Conservation (phyloP, 352 stramenopile genomes). For the Pythium scleroteichum region DNA sequence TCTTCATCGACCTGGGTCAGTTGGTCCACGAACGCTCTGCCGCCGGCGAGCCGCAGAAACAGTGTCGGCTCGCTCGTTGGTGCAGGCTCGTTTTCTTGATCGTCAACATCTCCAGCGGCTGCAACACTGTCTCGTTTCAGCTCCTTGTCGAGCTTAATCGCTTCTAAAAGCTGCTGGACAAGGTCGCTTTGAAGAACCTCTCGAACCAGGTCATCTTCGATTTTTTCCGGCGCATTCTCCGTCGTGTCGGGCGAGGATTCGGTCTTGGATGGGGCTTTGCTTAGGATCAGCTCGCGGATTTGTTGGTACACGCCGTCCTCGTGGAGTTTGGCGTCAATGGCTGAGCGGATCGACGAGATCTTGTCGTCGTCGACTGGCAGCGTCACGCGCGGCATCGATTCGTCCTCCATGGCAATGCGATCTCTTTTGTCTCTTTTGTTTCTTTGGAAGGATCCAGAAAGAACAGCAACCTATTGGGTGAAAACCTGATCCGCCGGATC, state of each 20-base stretch:
- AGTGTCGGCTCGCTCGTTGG: slow-evolving; percentile 25
- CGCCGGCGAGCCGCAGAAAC: slow-evolving; percentile 57
- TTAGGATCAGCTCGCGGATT: slow-evolving; percentile 60
- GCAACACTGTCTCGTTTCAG: background rate
- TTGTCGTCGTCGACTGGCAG: slow-evolving; percentile 26
- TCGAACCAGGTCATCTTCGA: slow-evolving; percentile 43
- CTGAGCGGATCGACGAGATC: slow-evolving; percentile 52
- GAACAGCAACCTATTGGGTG: background rate
- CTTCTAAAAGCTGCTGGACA: slow-evolving; percentile 63
- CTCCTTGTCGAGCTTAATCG: slow-evolving; percentile 40
- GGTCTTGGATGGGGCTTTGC: slow-evolving; percentile 32
- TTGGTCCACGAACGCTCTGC: slow-evolving; percentile 78
- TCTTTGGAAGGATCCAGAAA: background rate
- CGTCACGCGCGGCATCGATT: background rate
- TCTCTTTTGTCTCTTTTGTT: background rate
- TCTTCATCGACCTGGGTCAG: slow-evolving; percentile 34
- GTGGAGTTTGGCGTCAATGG: slow-evolving; percentile 72
- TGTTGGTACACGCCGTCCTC: slow-evolving; percentile 80
- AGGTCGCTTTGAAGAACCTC: slow-evolving; percentile 75
- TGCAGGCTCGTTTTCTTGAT: slow-evolving; percentile 9
- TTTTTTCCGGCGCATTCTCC: slow-evolving; percentile 3
- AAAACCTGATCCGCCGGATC: background rate
- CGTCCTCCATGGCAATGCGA: too few species aligned
- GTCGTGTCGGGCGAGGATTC: background rate
- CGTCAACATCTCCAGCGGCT: background rate